Evolutionary conservation across 2,329 filamentous ascomycete species (phyloP).

Genomic region (Hawksworthiomyces lignivorus): DNA sequence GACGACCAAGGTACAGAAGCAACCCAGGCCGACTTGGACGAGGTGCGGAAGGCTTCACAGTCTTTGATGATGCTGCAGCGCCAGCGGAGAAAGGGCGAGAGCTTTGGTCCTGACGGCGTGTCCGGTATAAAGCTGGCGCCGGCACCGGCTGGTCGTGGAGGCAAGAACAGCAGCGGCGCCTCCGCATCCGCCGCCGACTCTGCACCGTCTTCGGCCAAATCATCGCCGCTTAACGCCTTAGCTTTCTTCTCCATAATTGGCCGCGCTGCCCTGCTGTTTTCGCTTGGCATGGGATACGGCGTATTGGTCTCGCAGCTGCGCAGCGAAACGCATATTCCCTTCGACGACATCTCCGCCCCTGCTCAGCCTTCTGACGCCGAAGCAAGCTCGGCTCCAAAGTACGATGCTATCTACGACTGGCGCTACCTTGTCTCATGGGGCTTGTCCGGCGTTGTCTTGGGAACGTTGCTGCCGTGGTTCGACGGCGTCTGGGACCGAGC

Average conservation of each 20-base stretch:
- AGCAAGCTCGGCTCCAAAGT: neutral
- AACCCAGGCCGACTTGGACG: conserved; percentile 9
- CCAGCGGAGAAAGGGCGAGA: conserved; percentile 3
- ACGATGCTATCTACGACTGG: conserved; percentile 38
- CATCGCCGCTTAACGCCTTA: conserved; percentile 20
- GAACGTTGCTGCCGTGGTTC: conserved; percentile 74
- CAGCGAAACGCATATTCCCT: conserved; percentile 45
- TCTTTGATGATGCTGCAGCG: conserved; percentile 15
- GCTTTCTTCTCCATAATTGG: conserved; percentile 43
- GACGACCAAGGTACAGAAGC: neutral
- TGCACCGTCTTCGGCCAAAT: conserved; percentile 19
- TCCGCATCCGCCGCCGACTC: conserved; percentile 10
- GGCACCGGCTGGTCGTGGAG: conserved; percentile 3
- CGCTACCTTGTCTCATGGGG: conserved; percentile 77
- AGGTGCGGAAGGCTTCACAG: conserved; percentile 13
- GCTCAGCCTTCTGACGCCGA: conserved; percentile 34
- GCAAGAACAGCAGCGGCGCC: conserved; percentile 27
- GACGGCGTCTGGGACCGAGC: conserved; percentile 65
- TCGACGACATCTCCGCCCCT: conserved; percentile 4
- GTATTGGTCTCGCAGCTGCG: conserved; percentile 74
- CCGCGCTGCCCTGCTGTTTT: conserved; percentile 61
- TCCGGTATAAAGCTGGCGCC: conserved; percentile 1
- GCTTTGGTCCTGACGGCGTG: neutral
- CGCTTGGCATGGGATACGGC: conserved; percentile 76
- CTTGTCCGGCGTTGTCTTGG: conserved; percentile 65